Conservation (phyloP, 2,329 filamentous ascomycete species). For the Corniculantispora saksenae region DNA sequence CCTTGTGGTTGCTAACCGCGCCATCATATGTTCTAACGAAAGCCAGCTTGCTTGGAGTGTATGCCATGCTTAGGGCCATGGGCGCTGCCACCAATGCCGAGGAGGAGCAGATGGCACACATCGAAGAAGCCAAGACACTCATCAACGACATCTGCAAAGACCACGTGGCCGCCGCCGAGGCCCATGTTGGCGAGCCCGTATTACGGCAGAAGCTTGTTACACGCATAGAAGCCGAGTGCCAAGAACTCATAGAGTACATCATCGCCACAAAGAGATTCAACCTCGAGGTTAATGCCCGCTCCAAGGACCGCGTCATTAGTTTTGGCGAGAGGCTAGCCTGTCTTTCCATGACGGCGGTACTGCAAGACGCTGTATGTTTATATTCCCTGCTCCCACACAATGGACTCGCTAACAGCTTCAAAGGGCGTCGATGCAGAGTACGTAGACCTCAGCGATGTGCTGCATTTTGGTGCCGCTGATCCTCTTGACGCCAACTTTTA, state of each 20-base stretch:
- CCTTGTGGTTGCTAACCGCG: neutral
- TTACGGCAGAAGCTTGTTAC: constrained; percentile 60
- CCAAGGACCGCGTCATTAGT: constrained; percentile 86
- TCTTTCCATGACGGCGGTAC: constrained; percentile 80
- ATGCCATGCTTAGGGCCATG: constrained; percentile 56
- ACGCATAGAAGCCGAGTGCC: constrained; percentile 77
- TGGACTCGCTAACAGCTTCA: constrained; percentile 28
- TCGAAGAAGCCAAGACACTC: constrained; percentile 68
- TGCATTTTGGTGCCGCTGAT: constrained; percentile 64
- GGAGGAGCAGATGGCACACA: constrained; percentile 52
- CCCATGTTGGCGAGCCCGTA: constrained; percentile 57
- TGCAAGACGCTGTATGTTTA: constrained; percentile 66
- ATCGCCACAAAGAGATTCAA: constrained; percentile 65
- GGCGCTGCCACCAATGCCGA: constrained; percentile 55
- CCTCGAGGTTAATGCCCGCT: constrained; percentile 74
- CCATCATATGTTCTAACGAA: neutral
- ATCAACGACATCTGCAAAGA: constrained; percentile 81
- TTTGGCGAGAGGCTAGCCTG: constrained; percentile 96
- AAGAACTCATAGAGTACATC: constrained; percentile 74
- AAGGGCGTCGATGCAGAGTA: constrained; percentile 82
- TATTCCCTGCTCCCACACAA: too few relatives aligned
- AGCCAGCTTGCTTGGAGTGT: constrained; percentile 59
- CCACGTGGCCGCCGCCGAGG: constrained; percentile 72
- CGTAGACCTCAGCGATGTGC: constrained; percentile 81
- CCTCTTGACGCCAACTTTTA: constrained; percentile 71